Conservation (phyloP, 768 basidiomycete genomes). For the Saitozyma sp. region DNA sequence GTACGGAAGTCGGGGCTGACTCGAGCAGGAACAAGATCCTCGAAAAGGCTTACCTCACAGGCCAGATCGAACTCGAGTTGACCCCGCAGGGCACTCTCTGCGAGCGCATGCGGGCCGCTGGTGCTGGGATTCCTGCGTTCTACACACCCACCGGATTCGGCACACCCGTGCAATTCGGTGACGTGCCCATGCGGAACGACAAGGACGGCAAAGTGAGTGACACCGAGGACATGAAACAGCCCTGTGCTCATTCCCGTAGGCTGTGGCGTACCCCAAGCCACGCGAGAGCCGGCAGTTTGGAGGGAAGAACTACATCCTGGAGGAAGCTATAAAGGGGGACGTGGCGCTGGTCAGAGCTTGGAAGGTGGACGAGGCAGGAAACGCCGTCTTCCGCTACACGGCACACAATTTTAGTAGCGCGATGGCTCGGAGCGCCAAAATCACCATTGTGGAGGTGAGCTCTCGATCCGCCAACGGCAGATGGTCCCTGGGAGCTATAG, state of each 20-base stretch:
- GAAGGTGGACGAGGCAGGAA: conserved; percentile 50
- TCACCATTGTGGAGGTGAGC: conserved; percentile 46
- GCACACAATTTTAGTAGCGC: conserved; percentile 41
- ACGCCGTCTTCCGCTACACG: conserved; percentile 48
- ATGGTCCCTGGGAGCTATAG: too few relatives aligned
- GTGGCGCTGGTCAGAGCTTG: conserved; percentile 46
- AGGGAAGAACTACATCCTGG: conserved; percentile 41
- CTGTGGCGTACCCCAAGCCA: conserved; percentile 19
- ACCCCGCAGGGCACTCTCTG: conserved; percentile 46
- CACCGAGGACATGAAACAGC: conserved; percentile 16
- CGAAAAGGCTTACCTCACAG: conserved; percentile 38
- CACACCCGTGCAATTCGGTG: conserved; percentile 46
- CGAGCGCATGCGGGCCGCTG: conserved; percentile 44
- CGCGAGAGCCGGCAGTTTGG: conserved; percentile 25
- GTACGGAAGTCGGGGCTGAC: too few relatives aligned
- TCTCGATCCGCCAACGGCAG: too few relatives aligned
- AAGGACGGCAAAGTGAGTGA: conserved; percentile 7
- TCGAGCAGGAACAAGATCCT: conserved; percentile 37
- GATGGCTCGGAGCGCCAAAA: conserved; percentile 39
- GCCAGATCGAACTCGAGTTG: conserved; percentile 40
- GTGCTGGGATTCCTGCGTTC: conserved; percentile 45
- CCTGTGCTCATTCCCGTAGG: conserved; percentile 18
- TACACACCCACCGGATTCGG: conserved; percentile 45
- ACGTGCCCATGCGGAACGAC: conserved; percentile 32
- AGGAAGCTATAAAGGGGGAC: conserved; percentile 47